These are phyloP conservation scores for Pestalotiopsis sp. DNA, from an alignment of 2,329 filamentous ascomycete species.

Conservation along the genomic window DNA sequence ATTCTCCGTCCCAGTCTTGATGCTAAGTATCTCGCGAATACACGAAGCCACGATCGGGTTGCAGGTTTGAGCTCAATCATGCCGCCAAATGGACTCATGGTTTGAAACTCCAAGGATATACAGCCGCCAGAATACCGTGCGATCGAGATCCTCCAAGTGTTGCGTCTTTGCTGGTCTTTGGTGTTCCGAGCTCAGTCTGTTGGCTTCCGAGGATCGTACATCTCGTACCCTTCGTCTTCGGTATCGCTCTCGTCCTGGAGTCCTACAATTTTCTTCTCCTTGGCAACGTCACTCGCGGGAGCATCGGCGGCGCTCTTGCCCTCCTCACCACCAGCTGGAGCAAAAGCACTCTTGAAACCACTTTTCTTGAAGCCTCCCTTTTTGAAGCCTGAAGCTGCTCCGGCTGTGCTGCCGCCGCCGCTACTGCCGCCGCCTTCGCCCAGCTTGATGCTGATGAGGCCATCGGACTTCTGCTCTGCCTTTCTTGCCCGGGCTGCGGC, in stretches of 20 bases:
- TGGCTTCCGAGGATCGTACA: conserved; percentile 62
- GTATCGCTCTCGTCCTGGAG: conserved; percentile 58
- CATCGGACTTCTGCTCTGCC: conserved; percentile 69
- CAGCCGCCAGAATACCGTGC: neutral
- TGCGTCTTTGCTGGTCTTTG: neutral
- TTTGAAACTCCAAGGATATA: neutral
- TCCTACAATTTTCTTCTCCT: conserved; percentile 23
- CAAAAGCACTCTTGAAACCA: conserved; percentile 78
- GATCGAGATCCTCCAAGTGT: neutral
- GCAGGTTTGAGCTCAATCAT: too few relatives aligned
- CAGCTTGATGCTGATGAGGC: conserved; percentile 68
- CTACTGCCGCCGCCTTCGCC: conserved; percentile 28
- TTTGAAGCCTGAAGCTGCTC: conserved; percentile 54
- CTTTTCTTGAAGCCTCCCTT: conserved; percentile 78
- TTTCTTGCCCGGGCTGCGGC: conserved; percentile 66
- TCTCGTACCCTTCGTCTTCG: conserved; percentile 71
- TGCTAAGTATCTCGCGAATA: too few relatives aligned
- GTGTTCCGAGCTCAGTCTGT: conserved; percentile 49
- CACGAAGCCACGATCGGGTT: too few relatives aligned
- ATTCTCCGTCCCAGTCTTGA: too few relatives aligned
- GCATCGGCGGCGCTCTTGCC: conserved; percentile 36
- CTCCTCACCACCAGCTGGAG: conserved; percentile 48
- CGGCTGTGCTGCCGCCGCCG: conserved; percentile 20
- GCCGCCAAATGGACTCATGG: too few relatives aligned
- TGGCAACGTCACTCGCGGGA: conserved; percentile 33